phyloP scores from a whole-genome alignment of 192 early-diverging fungal genomes.

The Rhizoclosmatium sp. region DNA sequence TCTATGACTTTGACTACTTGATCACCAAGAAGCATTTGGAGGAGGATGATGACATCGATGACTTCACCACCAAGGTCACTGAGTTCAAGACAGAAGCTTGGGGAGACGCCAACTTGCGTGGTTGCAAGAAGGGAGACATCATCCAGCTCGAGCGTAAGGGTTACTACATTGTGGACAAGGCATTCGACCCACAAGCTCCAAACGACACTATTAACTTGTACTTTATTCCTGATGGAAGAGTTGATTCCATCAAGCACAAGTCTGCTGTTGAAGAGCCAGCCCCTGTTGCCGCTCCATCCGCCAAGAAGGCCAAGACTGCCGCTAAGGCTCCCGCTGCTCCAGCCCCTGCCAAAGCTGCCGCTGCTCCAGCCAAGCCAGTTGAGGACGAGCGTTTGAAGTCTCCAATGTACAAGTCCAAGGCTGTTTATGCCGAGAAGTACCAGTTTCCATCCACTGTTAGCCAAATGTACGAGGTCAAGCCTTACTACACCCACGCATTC shows the following conservation, averaged over 20 bases:
- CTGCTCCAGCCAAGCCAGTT: conserved; percentile 23
- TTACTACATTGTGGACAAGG: conserved; percentile 90
- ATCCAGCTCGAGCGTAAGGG: conserved; percentile 98
- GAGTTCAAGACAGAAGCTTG: conserved; percentile 74
- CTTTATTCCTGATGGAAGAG: conserved; percentile 93
- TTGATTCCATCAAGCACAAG: conserved; percentile 56
- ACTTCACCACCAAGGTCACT: conserved; percentile 83
- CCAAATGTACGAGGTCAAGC: conserved; percentile 61
- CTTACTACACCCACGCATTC: conserved; percentile 56
- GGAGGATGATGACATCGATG: conserved; percentile 84
- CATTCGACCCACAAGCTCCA: conserved; percentile 53
- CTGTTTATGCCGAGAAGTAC: conserved; percentile 48
- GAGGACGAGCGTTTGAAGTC: conserved; percentile 42
- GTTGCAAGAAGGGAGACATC: conserved; percentile 70
- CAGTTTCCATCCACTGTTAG: conserved; percentile 49
- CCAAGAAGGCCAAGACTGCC: conserved; percentile 4
- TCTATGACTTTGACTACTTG: conserved; percentile 96
- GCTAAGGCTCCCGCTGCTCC: conserved; percentile 37
- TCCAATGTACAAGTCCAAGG: conserved; percentile 54
- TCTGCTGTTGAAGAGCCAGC: conserved; percentile 36
- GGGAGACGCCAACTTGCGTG: conserved; percentile 58
- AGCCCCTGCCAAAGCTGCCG: conserved; percentile 17
- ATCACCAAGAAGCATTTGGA: conserved; percentile 98
- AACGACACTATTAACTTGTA: conserved; percentile 75
- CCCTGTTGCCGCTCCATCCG: conserved; percentile 17